phyloP scores from a whole-genome alignment of 805 yeast species.

The Candida easanensis region DNA sequence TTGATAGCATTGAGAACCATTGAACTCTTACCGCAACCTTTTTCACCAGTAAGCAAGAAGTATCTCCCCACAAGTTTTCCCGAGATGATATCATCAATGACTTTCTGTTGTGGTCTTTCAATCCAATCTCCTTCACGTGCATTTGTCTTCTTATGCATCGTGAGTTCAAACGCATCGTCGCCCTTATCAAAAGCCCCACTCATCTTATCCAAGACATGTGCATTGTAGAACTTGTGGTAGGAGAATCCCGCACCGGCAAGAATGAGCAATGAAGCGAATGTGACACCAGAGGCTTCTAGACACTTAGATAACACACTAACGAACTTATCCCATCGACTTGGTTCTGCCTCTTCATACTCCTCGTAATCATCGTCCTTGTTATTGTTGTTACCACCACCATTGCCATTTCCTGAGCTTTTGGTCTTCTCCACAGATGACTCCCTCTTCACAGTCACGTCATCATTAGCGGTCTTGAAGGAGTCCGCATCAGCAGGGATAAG shows the following conservation, averaged over 20 bases:
- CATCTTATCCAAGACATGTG: conserved; percentile 62
- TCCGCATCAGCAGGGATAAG: conserved; percentile 22
- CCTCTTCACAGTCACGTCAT: conserved; percentile 1
- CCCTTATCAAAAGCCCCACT: conserved; percentile 63
- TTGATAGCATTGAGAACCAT: conserved; percentile 69
- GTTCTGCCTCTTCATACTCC: conserved; percentile 14
- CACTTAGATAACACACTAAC: conserved; percentile 35
- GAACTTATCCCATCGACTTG: conserved; percentile 18
- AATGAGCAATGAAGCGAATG: conserved; percentile 64
- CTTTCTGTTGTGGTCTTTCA: conserved; percentile 61
- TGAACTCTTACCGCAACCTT: conserved; percentile 84
- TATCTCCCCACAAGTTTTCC: conserved; percentile 70
- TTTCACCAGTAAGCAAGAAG: conserved; percentile 73
- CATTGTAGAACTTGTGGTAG: conserved; percentile 61
- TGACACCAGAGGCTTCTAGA: conserved; percentile 67
- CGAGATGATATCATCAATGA: conserved; percentile 60
- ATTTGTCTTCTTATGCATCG: conserved; percentile 45
- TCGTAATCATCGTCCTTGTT: conserved; percentile 14
- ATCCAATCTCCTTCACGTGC: conserved; percentile 55
- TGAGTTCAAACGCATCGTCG: conserved; percentile 60
- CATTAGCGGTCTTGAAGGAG: conserved; percentile 15
- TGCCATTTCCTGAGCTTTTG: conserved; percentile 2
- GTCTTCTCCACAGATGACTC: neutral
- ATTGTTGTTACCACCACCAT: conserved; percentile 4
- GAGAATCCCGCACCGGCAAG: conserved; percentile 70